Base-by-base conservation (phyloP, 768 basidiomycete species). In the Trametes maxima region DNA sequence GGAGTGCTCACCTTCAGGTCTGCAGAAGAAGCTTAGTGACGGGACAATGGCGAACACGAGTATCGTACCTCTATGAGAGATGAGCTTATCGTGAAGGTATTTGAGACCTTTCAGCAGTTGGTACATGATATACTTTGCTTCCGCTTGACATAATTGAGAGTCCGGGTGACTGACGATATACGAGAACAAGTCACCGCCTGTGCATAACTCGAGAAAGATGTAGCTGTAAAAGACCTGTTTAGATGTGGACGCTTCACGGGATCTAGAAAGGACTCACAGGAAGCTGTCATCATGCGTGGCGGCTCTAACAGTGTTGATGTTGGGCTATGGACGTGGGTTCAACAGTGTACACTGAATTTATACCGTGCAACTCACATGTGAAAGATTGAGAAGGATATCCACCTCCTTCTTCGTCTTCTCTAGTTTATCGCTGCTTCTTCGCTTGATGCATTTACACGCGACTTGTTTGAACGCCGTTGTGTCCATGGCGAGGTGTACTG, bases 171-270 rank as follows among this genome's bases (percentile, higher is more conserved):
- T 85, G 16, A 84, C 85, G 64, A 94, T 88, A 72, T 93, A 92
- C 2, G 89, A 90, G 72, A 93, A 93, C n/a, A 94, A 80, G 68
- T 94, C 92, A 22, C 91, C 92, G 11, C 92, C 91, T 0, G 91
- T 92, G 67, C 89, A 92, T 8, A 94, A 78, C 72, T 94, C 88
- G 36, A 94, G 84, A 73, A 94, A 92, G 44, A 94, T 90, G 71
- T 92, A 88, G 28, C 88, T 90, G 54, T 3, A 64, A 35, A 45
- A 33, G 35, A 12, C 6, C 11, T 14, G 16, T 28, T 24, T 36
- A 40, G 46, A 22, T 21, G 25, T 52, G 25, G 1, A 14, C 10
- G 16, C 0, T 21, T 22, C 16, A 28, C 13, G 42, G 17, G 33
- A 17, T 2, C n/a, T 1, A 5, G 22, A 24, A 10, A 44, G 12